A percentile compares a stretch with the other conserved stretches of the same genome.
Conservation (phyloP, 2,329 filamentous ascomycete genomes). For the Neonectria ditissima region DNA sequence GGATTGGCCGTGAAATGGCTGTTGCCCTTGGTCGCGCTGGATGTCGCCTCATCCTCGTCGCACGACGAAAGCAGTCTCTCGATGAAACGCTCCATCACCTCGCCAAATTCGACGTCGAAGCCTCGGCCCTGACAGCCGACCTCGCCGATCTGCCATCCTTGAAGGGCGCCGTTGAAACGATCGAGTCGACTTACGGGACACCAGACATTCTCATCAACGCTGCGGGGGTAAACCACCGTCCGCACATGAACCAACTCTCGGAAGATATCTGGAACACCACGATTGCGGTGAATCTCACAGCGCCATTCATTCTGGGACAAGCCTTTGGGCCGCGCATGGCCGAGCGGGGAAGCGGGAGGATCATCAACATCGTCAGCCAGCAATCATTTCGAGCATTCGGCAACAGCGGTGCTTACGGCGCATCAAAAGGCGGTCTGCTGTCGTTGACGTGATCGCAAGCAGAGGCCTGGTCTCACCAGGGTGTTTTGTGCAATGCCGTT, state of each 20-base stretch:
- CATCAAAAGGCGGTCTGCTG: constrained; percentile 47
- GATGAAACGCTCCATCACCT: constrained; percentile 41
- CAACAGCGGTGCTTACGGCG: constrained; percentile 51
- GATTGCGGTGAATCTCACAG: constrained; percentile 50
- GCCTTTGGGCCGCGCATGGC: constrained; percentile 50
- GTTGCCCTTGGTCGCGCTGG: constrained; percentile 46
- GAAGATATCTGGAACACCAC: constrained; percentile 47
- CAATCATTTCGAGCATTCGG: constrained; percentile 49
- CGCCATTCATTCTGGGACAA: constrained; percentile 48
- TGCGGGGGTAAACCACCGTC: constrained; percentile 46
- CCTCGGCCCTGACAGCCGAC: constrained; percentile 37
- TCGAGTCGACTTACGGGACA: constrained; percentile 38
- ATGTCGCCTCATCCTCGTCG: constrained; percentile 47
- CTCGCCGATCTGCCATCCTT: constrained; percentile 34
- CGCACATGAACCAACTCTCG: constrained; percentile 46
- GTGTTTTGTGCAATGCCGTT: constrained; percentile 50
- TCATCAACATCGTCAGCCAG: constrained; percentile 51
- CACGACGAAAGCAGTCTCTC: constrained; percentile 42
- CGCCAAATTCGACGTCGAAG: constrained; percentile 39
- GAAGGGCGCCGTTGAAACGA: constrained; percentile 29
- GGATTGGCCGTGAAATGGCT: constrained; percentile 50
- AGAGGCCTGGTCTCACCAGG: constrained; percentile 50
- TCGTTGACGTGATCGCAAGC: constrained; percentile 50
- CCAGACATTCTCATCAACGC: constrained; percentile 51
- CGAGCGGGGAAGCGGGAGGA: constrained; percentile 46